Evolutionary conservation across 2,329 filamentous ascomycete genomes (phyloP).

Genomic region (Penicillium psychrosexuale): DNA sequence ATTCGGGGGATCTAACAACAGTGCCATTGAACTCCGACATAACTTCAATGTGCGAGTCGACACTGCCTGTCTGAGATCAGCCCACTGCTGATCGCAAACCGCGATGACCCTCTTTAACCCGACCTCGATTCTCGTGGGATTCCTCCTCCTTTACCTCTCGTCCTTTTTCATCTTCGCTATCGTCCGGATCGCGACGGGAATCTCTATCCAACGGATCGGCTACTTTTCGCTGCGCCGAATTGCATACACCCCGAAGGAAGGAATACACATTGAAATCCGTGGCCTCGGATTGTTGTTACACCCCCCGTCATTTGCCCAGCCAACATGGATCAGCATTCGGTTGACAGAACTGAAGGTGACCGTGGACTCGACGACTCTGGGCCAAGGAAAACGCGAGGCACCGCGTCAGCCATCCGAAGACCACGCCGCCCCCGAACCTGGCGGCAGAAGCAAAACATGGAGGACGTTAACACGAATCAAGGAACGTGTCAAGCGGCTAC

Average conservation of each 20-base stretch:
- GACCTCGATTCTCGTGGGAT: constrained; percentile 80
- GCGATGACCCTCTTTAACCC: constrained; percentile 54
- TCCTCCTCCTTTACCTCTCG: constrained; percentile 82
- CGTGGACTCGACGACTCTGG: constrained; percentile 67
- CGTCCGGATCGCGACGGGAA: constrained; percentile 83
- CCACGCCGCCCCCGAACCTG: constrained; percentile 16
- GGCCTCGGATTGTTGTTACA: constrained; percentile 85
- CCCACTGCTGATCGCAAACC: constrained; percentile 31
- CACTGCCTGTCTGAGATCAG: constrained; percentile 27
- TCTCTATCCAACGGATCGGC: constrained; percentile 93
- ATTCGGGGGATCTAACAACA: constrained; percentile 2
- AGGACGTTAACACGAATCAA: constrained; percentile 73
- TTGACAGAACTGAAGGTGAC: constrained; percentile 82
- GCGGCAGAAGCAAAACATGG: constrained; percentile 69
- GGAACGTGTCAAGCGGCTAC: constrained; percentile 79
- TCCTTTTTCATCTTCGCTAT: constrained; percentile 94
- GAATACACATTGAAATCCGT: constrained; percentile 82
- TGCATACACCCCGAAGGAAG: constrained; percentile 84
- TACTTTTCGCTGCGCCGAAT: constrained; percentile 89
- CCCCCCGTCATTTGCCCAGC: constrained; percentile 92
- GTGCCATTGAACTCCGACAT: constrained; percentile 5
- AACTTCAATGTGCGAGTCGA: constrained; percentile 20
- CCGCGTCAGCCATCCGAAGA: constrained; percentile 25
- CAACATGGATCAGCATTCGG: constrained; percentile 91
- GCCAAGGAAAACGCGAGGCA: constrained; percentile 23